These are phyloP conservation scores for Clitopilus hobsonii DNA, from an alignment of 768 basidiomycete species.

Conservation along the genomic window DNA sequence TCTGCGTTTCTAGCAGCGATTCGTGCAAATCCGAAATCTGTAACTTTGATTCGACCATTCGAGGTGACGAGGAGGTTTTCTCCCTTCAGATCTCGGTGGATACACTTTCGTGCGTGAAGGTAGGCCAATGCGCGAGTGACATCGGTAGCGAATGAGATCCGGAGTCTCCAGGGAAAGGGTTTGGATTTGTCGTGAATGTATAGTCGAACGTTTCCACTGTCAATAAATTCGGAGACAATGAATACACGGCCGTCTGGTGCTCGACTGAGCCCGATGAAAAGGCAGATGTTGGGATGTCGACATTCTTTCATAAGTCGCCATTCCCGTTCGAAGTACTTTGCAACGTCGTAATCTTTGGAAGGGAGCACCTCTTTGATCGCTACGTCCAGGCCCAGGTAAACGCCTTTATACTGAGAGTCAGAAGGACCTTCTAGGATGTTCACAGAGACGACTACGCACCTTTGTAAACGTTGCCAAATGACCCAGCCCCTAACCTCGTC, in stretches of 20 bases:
- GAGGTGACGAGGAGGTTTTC: constrained; percentile 95
- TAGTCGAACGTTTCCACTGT: constrained; percentile 83
- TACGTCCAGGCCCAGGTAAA: constrained; percentile 92
- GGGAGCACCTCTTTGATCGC: constrained; percentile 96
- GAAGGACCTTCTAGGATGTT: background rate
- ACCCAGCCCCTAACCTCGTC: constrained; percentile 89
- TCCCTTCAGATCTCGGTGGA: constrained; percentile 90
- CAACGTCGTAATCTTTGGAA: constrained; percentile 86
- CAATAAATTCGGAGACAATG: constrained; percentile 94
- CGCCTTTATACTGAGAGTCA: constrained; percentile 37
- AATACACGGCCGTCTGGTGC: constrained; percentile 86
- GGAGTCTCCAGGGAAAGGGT: constrained; percentile 89
- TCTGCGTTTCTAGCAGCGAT: constrained; percentile 92
- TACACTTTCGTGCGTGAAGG: constrained; percentile 89
- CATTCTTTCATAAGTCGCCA: constrained; percentile 97
- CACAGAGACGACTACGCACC: constrained; percentile 31
- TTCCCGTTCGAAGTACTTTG: constrained; percentile 98
- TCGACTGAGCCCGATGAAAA: constrained; percentile 86
- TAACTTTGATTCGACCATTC: constrained; percentile 94
- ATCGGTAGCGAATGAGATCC: constrained; percentile 93
- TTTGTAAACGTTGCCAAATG: constrained; percentile 91
- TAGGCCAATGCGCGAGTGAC: constrained; percentile 95
- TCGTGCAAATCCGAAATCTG: constrained; percentile 97
- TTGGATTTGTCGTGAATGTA: constrained; percentile 85
- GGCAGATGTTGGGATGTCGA: constrained; percentile 88